These are phyloP conservation scores for Tolypocladium tundrense DNA, from an alignment of 2,329 filamentous ascomycete species.

Conservation along the genomic window DNA sequence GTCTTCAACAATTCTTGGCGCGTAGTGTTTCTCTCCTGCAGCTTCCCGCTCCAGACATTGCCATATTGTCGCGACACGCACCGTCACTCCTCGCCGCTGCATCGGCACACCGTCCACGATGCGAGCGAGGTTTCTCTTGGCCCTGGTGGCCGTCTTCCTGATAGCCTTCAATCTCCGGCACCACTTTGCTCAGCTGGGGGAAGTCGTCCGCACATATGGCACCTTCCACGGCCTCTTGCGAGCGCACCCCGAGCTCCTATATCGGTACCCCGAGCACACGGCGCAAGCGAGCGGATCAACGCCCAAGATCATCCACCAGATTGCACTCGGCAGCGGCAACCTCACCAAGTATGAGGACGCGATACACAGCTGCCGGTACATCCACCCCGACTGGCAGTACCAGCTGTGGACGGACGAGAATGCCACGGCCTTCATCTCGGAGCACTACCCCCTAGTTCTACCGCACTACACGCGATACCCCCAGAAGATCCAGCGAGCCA, in stretches of 20 bases:
- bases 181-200: neutral
- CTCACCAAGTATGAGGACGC: conserved; percentile 21
- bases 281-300: neutral
- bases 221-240: neutral
- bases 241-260: neutral
- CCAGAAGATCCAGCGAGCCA: conserved; percentile 13
- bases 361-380: conserved; percentile 8
- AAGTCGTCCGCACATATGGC: neutral
- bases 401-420: conserved; percentile 13
- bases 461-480: conserved; percentile 11
- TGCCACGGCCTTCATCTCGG: conserved; percentile 10
- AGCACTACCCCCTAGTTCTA: conserved; percentile 11
- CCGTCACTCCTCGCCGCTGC: neutral
- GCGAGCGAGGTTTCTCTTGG: neutral
- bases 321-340: conserved; percentile 28
- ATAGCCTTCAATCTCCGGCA: neutral
- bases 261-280: neutral
- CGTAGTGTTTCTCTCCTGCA: neutral
- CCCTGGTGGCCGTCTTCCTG: neutral
- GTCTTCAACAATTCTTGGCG: neutral
- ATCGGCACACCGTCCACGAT: neutral
- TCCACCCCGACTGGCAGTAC: conserved; percentile 12
- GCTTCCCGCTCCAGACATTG: neutral
- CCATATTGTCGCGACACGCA: neutral
- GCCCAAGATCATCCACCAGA: conserved; percentile 16